Base-by-base conservation (phyloP, 345 rosid species). In the Camelina laxa region DNA sequence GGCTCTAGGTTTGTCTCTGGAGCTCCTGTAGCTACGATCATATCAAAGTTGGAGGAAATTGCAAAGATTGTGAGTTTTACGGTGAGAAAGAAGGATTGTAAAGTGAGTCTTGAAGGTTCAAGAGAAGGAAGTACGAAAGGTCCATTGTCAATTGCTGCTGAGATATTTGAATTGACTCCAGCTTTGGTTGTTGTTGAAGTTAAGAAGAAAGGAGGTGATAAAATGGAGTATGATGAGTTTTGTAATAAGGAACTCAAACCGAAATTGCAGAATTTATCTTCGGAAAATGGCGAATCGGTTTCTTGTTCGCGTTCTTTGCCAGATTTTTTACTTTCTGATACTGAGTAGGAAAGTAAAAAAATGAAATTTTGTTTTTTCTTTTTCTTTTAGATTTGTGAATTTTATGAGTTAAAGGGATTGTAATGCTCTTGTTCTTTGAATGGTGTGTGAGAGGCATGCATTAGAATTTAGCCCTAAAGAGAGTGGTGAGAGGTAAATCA, bases 121-220 rank as follows among this genome's bases (percentile, higher is more conserved):
- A 81, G 84, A 80, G 86, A 86, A 75, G 92, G 95, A 1, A 76
- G 80, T 50, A 82, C 65, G 21, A 88, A 85, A 19, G 89, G 93
- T 56, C 91, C 89, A 9, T 69, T 88, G 62, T 64, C 85, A 2
- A 79, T 88, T 50, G 84, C 86, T 8, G 85, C 93, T 6, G 93
- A 88, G 84, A 86, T 88, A 55, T 88, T 86, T 50, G 93, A 88
- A 22, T 51, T 88, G 61, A 89, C 90, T 11, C 89, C 92, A 7
- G 39, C 80, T 16, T 81, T 93, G 85, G 92, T 86, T 56, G 87
- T 93, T 41, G 85, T 93, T 75, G 97, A 93, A 78, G 92, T 93
- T 9, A 93, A 85, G 94, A 93, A 89, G 88, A 91, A 91, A 82
- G 86, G 91, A 54, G 98, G 98, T 16, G 97, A 93, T 22, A 86